Evolutionary conservation across 352 stramenopile genomes (phyloP).

Genomic region (Globisporangium uncinulatum): DNA sequence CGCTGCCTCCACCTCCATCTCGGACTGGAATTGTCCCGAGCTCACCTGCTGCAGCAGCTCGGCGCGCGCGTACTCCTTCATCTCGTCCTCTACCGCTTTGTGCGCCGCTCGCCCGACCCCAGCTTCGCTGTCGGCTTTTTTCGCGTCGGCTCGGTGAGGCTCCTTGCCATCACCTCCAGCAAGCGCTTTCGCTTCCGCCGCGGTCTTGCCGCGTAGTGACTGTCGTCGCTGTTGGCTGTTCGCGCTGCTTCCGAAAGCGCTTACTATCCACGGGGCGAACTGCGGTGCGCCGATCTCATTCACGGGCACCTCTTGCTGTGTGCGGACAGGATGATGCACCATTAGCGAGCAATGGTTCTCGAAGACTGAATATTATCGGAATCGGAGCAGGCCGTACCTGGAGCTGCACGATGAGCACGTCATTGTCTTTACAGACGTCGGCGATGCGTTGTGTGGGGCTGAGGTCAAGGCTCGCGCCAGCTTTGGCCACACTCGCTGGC

Average conservation of each 20-base stretch:
- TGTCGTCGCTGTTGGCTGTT: slow-evolving; percentile 8
- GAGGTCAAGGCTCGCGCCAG: slow-evolving; percentile 15
- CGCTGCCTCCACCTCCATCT: slow-evolving; percentile 73
- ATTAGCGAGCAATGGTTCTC: slow-evolving; percentile 1
- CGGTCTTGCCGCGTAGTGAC: not conserved
- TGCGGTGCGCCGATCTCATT: slow-evolving; percentile 78
- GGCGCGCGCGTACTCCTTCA: slow-evolving; percentile 56
- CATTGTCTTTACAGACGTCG: slow-evolving; percentile 71
- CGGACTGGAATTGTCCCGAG: slow-evolving; percentile 70
- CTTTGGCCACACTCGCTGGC: slow-evolving; percentile 46
- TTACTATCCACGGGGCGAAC: slow-evolving; percentile 50
- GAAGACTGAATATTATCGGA: not conserved
- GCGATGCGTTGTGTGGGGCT: slow-evolving; percentile 42
- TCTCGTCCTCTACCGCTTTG: slow-evolving; percentile 30
- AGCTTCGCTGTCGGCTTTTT: not conserved
- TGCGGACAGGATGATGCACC: not conserved
- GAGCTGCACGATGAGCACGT: slow-evolving; percentile 53
- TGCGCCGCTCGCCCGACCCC: not conserved
- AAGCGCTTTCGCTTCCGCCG: not conserved
- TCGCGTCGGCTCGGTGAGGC: slow-evolving; percentile 2
- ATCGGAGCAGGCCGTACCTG: slow-evolving; percentile 29
- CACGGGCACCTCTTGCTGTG: slow-evolving; percentile 71
- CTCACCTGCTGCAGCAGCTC: slow-evolving; percentile 75
- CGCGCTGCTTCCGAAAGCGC: slow-evolving; percentile 35
- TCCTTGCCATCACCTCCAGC: not conserved